Evolutionary conservation across 192 early-diverging fungal species (phyloP).

Genomic region (Coemansia sp.): DNA sequence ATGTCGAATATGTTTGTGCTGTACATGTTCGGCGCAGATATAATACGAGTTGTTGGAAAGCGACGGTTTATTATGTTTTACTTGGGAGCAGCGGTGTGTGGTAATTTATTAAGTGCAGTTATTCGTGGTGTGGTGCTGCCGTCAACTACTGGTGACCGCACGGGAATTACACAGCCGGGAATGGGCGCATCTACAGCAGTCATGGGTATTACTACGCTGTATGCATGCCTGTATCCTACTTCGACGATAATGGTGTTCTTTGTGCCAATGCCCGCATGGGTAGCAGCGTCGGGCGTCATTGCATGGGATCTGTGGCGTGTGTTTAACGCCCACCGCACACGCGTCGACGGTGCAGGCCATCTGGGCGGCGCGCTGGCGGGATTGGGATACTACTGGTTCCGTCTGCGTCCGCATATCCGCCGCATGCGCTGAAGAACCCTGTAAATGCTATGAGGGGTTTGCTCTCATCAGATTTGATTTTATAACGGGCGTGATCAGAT

Average conservation of each 20-base stretch:
- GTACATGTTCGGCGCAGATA: constrained; percentile 40
- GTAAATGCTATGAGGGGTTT: background rate
- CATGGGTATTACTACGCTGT: constrained; percentile 43
- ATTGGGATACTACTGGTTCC: constrained; percentile 55
- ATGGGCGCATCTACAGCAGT: constrained; percentile 53
- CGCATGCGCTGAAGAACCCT: constrained; percentile 26
- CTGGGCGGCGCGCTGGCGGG: constrained; percentile 51
- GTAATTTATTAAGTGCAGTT: constrained; percentile 36
- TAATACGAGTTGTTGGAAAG: constrained; percentile 31
- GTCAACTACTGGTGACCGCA: constrained; percentile 3
- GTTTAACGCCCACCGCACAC: constrained; percentile 10
- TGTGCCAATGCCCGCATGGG: constrained; percentile 46
- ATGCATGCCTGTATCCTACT: constrained; percentile 47
- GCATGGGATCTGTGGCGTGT: constrained; percentile 44
- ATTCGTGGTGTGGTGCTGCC: constrained; percentile 26
- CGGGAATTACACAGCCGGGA: constrained; percentile 16
- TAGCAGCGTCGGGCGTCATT: constrained; percentile 39
- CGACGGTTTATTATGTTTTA: constrained; percentile 39
- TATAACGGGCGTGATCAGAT: background rate
- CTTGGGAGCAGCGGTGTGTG: constrained; percentile 29
- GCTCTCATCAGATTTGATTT: constrained; percentile 3
- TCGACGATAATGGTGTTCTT: constrained; percentile 40
- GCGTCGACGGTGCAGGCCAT: constrained; percentile 54
- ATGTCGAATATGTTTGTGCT: constrained; percentile 54
- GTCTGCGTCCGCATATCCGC: constrained; percentile 40